Base-by-base conservation (phyloP, 2,329 filamentous ascomycete genomes). In the Fusarium aywerte region DNA sequence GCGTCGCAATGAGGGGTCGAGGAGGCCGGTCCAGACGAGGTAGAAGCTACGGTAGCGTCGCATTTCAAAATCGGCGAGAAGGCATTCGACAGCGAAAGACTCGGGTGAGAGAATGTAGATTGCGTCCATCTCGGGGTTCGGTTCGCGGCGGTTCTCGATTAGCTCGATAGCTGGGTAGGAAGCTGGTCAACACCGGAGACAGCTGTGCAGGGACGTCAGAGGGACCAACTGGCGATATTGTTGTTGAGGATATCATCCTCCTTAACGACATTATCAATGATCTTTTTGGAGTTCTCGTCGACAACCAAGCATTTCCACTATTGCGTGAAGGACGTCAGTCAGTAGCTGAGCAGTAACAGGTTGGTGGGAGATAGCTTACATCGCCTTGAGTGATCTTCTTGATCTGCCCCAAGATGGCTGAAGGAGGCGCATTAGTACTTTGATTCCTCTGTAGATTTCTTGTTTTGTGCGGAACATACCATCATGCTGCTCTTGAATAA, bases 241-340 rank as follows among this genome's bases (percentile, higher is more conserved):
- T 93, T 89, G 77, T 97, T 96, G 80, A 99, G 90, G 70, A 99
- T 96, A 75, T 97, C 93, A 87, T 99, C 95, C 83, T 97, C 92
- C 75, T 93, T 95, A 77, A 95, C 88, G 44, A 92, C 91, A 83
- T 95, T 97, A 80, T 97, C 90, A 73, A 99, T 86, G 73, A 99
- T 87, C 79, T 91, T 94, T 77, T 90, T 90, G 77, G 92, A 94
- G 57, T 84, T 85, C 71, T 92, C 89, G 80, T 99, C 96, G 74
- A 97, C 84, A 52, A 99, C 90, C 71, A 99, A 83, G 70, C 97
- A 92, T 87, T 98, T 99, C 96, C 96, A 99, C 93, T 97, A 69
- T 54, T 50, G 20, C 11, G 21, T 29, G 48, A 56, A 21, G 53
- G 44, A 27, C 18, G 52, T 70, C 44, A 68, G 60, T 74, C 31